Percentiles rank a stretch among this genome's conserved stretches.
Evolutionary conservation across 352 stramenopile genomes (phyloP).

Genomic region (Blastocystis sp.): DNA sequence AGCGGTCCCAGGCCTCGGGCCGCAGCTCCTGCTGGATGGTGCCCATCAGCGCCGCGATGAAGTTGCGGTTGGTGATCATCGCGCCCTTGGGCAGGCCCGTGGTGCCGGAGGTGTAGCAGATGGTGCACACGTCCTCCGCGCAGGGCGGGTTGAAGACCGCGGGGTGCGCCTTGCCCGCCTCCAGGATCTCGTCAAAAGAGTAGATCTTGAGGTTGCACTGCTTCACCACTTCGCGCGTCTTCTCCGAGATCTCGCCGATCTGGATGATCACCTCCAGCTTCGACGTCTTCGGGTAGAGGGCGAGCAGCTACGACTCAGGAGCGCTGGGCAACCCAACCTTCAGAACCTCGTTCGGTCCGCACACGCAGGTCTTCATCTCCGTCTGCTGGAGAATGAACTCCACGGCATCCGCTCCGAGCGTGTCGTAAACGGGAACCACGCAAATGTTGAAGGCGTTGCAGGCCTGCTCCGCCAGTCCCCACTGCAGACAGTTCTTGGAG

Average conservation of each 20-base stretch:
- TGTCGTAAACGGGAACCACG: conserved; percentile 83
- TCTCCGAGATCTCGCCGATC: conserved; percentile 74
- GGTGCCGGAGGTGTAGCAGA: conserved; percentile 91
- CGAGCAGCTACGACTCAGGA: conserved; percentile 70
- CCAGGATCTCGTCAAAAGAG: conserved; percentile 66
- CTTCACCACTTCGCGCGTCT: conserved; percentile 72
- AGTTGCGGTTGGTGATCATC: conserved; percentile 84
- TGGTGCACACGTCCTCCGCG: conserved; percentile 82
- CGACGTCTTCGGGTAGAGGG: conserved; percentile 72
- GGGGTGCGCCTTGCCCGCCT: conserved; percentile 57
- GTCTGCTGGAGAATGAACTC: conserved; percentile 80
- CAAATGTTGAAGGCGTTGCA: conserved; percentile 77
- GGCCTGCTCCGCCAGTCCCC: conserved; percentile 86
- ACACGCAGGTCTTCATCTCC: conserved; percentile 76
- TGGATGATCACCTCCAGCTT: conserved; percentile 73
- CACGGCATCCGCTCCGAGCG: conserved; percentile 78
- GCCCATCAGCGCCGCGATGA: conserved; percentile 75
- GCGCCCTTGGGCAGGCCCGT: conserved; percentile 92
- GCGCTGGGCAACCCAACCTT: too few relatives aligned
- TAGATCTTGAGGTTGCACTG: conserved; percentile 71
- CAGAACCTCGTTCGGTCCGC: conserved; percentile 69
- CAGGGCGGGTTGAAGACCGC: conserved; percentile 73
- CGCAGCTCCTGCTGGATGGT: conserved; percentile 62
- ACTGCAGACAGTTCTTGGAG: conserved; percentile 94
- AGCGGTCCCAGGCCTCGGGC: conserved; percentile 76